Base-by-base conservation (phyloP, 768 basidiomycete species). In the Mycena galericulata region DNA sequence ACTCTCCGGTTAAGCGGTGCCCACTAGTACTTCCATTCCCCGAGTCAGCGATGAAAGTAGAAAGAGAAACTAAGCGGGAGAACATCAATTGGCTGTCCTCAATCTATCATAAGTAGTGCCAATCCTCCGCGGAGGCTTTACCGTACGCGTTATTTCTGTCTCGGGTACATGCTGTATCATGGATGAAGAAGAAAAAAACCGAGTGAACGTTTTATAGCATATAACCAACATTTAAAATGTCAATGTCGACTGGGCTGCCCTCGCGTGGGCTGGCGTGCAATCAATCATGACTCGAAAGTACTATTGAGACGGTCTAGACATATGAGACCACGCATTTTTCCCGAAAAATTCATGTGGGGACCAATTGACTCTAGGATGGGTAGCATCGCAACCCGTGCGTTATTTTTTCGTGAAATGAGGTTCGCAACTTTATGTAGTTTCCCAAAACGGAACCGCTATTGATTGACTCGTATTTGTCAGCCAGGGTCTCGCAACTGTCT, bases 371-470 rank as follows among this genome's bases (percentile, higher is more conserved):
- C n/a, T n/a, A n/a, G n/a, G n/a, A n/a, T n/a, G n/a, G n/a, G n/a
- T n/a, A n/a, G n/a, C n/a, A n/a, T n/a, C n/a, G n/a, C n/a, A n/a
- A n/a, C n/a, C n/a, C n/a, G n/a, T n/a, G n/a, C n/a, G n/a, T n/a
- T n/a, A n/a, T n/a, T n/a, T n/a, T n/a, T n/a, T n/a, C n/a, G n/a
- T n/a, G n/a, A n/a, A n/a, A n/a, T n/a, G n/a, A n/a, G n/a, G n/a
- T n/a, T n/a, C n/a, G n/a, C n/a, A n/a, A n/a, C n/a, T n/a, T n/a
- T n/a, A n/a, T n/a, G n/a, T n/a, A n/a, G 26, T 26, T 43, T 36
- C 62, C 40, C 24, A 65, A 65, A 65, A 22, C 34, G 62, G 53
- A 46, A n/a, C n/a, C n/a, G n/a, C n/a, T n/a, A n/a, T n/a, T n/a
- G n/a, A n/a, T n/a, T n/a, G n/a, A n/a, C n/a, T n/a, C 3, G 27